Evolutionary conservation across 441 rosid genomes (phyloP).

Genomic region (Isatis lusitanica): DNA sequence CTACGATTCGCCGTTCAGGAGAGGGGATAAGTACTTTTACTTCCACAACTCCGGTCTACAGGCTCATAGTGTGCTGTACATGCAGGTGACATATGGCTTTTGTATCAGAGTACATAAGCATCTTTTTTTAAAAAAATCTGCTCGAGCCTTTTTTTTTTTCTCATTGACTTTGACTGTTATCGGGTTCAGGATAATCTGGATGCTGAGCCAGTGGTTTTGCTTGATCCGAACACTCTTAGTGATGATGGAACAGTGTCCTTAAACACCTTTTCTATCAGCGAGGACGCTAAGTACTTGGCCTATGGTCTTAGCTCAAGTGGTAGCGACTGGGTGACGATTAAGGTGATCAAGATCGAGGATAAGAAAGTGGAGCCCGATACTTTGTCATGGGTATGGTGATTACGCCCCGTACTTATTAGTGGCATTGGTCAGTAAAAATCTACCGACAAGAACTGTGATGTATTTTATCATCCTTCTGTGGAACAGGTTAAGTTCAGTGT

Average conservation of each 20-base stretch:
- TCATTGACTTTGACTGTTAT: conserved; percentile 10
- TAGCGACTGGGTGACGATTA: conserved; percentile 89
- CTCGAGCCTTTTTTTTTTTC: not conserved
- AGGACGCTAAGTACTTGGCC: conserved; percentile 79
- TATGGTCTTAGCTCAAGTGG: conserved; percentile 90
- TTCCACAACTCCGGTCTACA: conserved; percentile 88
- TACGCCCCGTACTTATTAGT: not conserved
- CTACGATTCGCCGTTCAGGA: conserved; percentile 59
- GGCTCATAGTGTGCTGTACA: conserved; percentile 69
- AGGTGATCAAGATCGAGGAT: conserved; percentile 68
- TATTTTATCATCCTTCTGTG: not conserved
- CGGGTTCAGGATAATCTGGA: conserved; percentile 67
- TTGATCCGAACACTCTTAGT: conserved; percentile 86
- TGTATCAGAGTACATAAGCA: not conserved
- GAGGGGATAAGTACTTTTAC: conserved; percentile 81
- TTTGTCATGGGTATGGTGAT: conserved; percentile 76
- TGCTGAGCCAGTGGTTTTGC: conserved; percentile 71
- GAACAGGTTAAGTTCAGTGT: conserved; percentile 75
- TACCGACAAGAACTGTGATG: not conserved
- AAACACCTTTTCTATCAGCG: conserved; percentile 55
- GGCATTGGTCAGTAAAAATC: not conserved
- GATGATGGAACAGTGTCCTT: conserved; percentile 86
- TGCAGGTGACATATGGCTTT: conserved; percentile 51
- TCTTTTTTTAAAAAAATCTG: not conserved
- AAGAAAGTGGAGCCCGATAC: conserved; percentile 70